Evolutionary conservation across 257 asterid species (phyloP), one percentile per base, ranked within the genome.

Genomic region (Linderniella brevidens): DNA sequence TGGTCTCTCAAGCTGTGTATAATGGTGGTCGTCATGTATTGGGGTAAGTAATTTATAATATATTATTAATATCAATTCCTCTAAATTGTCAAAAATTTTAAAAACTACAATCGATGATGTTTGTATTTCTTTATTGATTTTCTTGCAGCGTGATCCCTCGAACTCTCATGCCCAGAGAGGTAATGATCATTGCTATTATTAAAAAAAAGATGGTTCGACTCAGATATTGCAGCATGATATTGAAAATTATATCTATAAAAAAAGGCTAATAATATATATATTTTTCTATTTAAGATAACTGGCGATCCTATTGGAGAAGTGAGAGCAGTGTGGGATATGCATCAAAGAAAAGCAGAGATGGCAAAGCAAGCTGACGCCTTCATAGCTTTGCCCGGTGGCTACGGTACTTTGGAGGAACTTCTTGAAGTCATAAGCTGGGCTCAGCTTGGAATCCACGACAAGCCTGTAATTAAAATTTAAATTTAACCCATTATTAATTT

Each of bases 351-450:
- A 25, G 97, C 97, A 48, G 97, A 86, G 73, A 86, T 86, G 97
- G 92, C 93, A 43, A 77, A 84, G 37, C 95, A 77, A 62, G 92
- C 97, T 18, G 97, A 86, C 58, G 97, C 97, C 1, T 86, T 86
- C 48, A 73, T 86, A 36, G 97, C 97, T 29, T 11, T 17, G 57
- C 69, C 75, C 79, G 97, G 97, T 75, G 97, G 97, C 19, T 86
- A 86, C 58, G 97, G 97, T 10, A 86, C 97, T 60, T 58, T 86
- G 72, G 97, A 86, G 49, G 97, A 86, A 49, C 79, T 86, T 11
- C 62, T 86, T 17, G 97, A 86, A 63, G 97, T 82, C 68, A 82
- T 86, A 57, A 86, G 94, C 63, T 86, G 97, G 97, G 93, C 95
- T 58, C 97, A 86, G 63, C 85, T 86, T 12, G 95, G 93, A 32